Conservation (phyloP, 1,284 basidiomycete genomes). For the Pseudozyma flocculosa region DNA sequence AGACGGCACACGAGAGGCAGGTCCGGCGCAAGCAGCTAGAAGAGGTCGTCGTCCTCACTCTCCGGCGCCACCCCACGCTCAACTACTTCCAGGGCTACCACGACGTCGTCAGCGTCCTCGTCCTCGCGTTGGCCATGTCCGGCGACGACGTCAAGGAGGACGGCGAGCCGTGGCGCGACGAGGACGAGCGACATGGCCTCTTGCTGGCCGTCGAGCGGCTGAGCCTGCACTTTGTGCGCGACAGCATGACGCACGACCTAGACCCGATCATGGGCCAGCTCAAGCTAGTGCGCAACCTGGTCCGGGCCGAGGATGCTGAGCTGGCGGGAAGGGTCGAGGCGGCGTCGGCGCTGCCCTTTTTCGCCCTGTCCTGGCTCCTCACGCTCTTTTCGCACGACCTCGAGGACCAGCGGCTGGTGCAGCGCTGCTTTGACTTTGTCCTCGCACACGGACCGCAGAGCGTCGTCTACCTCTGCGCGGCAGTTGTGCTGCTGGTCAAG, state of each 20-base stretch:
- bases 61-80: slow-evolving; percentile 71
- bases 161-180: no score
- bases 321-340: slow-evolving; percentile 70
- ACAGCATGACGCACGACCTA: slow-evolving; percentile 81
- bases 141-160: no score
- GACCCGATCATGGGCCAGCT: slow-evolving; percentile 82
- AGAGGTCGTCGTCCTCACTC: slow-evolving; percentile 64
- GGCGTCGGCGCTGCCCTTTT: slow-evolving; percentile 73
- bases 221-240: slow-evolving; percentile 77
- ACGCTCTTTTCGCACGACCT: slow-evolving; percentile 89
- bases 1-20: slow-evolving; percentile 1
- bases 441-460: slow-evolving; percentile 77
- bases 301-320: slow-evolving; percentile 71
- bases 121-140: slow-evolving; percentile 67
- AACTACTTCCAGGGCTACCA: slow-evolving; percentile 87
- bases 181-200: no score
- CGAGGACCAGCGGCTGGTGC: slow-evolving; percentile 66
- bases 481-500: slow-evolving; percentile 64
- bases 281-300: slow-evolving; percentile 69
- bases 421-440: slow-evolving; percentile 84
- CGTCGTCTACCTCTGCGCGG: slow-evolving; percentile 77
- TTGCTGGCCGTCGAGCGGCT: slow-evolving; percentile 63
- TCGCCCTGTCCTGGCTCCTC: slow-evolving; percentile 83
- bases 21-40: slow-evolving; percentile 34
- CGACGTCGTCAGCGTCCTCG: slow-evolving; percentile 82